phyloP scores from a whole-genome alignment of 2,329 filamentous ascomycete genomes.

The Aureobasidium uvarum region DNA sequence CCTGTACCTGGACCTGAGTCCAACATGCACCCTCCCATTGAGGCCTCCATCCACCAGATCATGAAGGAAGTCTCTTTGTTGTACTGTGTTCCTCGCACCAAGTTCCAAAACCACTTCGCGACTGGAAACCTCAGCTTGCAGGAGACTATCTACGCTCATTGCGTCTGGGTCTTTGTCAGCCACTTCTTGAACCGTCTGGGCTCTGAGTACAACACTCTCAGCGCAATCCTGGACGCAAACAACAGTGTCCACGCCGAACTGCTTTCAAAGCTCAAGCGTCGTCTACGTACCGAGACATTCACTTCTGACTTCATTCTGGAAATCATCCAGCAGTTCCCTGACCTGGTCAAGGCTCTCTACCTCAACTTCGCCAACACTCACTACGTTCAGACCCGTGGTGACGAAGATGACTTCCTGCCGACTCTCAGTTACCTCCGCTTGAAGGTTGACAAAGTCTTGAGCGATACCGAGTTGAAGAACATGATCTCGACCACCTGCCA shows the following conservation, averaged over 20 bases:
- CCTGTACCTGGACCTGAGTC: constrained; percentile 61
- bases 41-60: constrained; percentile 96
- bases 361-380: constrained; percentile 88
- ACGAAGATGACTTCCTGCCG: constrained; percentile 67
- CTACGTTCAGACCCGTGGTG: constrained; percentile 64
- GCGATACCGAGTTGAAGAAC: constrained; percentile 69
- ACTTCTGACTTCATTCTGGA: constrained; percentile 97
- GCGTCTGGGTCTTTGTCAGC: constrained; percentile 95
- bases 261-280: constrained; percentile 90
- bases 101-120: constrained; percentile 87
- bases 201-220: constrained; percentile 85
- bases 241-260: constrained; percentile 85
- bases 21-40: constrained; percentile 70
- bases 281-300: constrained; percentile 93
- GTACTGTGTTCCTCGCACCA: constrained; percentile 97
- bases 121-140: constrained; percentile 84
- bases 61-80: constrained; percentile 97
- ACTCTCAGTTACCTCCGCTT: constrained; percentile 66
- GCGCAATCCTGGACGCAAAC: constrained; percentile 72
- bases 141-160: constrained; percentile 96
- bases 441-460: constrained; percentile 70
- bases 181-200: constrained; percentile 96
- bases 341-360: constrained; percentile 82
- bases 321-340: constrained; percentile 89
- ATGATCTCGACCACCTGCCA: constrained; percentile 74